Percentiles rank a stretch among this genome's conserved stretches.
These are phyloP conservation scores for Oemleria cerasiformis DNA, from an alignment of 306 rosid species.

Conservation along the genomic window DNA sequence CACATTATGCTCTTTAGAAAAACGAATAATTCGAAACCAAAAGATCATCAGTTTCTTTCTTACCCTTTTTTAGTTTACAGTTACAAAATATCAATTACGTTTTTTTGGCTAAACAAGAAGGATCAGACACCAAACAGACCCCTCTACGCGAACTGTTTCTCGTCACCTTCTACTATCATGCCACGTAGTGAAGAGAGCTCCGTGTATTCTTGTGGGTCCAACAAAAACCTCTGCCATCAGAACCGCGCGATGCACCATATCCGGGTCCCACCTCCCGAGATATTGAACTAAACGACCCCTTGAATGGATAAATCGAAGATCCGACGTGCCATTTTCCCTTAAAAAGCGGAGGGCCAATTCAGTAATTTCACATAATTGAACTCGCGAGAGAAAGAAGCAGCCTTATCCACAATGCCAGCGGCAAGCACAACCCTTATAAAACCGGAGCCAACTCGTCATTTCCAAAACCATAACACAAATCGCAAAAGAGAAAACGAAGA, in stretches of 20 bases:
- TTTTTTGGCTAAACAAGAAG: background rate
- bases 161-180: background rate
- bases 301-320: slow-evolving; percentile 5
- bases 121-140: background rate
- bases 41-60: background rate
- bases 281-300: background rate
- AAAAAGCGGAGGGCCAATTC: slow-evolving; percentile 16
- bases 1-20: background rate
- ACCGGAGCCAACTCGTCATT: slow-evolving; percentile 18
- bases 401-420: slow-evolving; percentile 56
- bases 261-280: slow-evolving; percentile 11
- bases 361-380: slow-evolving; percentile 22
- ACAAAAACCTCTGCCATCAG: background rate
- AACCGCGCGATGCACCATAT: background rate
- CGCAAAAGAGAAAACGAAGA: background rate
- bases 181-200: background rate
- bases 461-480: slow-evolving; percentile 15
- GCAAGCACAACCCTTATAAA: slow-evolving; percentile 45
- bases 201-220: background rate
- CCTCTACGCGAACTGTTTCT: background rate
- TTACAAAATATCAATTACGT: background rate
- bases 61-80: background rate
- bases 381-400: background rate
- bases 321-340: slow-evolving; percentile 24
- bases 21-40: background rate